These are phyloP conservation scores for Tulasnella sp. DNA, from an alignment of 768 basidiomycete genomes.

Conservation along the genomic window DNA sequence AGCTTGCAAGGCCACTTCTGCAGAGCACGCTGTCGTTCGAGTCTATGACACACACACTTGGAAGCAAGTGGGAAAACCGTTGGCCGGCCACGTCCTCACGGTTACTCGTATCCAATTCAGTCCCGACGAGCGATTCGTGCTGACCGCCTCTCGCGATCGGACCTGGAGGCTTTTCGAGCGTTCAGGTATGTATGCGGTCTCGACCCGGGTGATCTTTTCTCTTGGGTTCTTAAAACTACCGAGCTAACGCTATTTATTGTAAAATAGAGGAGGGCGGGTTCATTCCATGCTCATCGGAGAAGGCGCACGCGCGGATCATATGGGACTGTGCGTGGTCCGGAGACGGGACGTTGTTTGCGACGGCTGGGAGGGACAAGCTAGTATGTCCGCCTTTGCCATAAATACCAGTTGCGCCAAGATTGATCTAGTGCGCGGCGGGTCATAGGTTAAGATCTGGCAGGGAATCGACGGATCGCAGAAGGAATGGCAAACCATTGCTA, in stretches of 20 bases:
- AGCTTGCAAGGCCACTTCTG: constrained; percentile 76
- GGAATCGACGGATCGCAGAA: constrained; percentile 25
- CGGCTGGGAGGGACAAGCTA: constrained; percentile 91
- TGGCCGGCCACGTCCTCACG: constrained; percentile 79
- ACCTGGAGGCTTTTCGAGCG: constrained; percentile 75
- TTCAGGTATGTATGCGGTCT: constrained; percentile 34
- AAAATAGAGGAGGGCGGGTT: constrained; percentile 36
- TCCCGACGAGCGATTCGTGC: constrained; percentile 62
- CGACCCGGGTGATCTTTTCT: constrained; percentile 17
- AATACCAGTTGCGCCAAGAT: not conserved
- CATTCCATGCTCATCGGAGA: constrained; percentile 53
- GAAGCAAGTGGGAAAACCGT: constrained; percentile 56
- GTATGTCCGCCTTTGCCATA: constrained; percentile 33
- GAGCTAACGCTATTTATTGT: not conserved
- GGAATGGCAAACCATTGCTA: constrained; percentile 48
- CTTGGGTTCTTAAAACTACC: constrained; percentile 1
- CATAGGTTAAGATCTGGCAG: constrained; percentile 78
- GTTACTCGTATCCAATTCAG: constrained; percentile 88
- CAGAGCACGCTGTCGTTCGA: constrained; percentile 84
- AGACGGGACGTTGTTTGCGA: constrained; percentile 64
- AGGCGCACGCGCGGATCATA: constrained; percentile 84
- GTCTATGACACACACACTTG: constrained; percentile 65
- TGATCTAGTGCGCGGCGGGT: not conserved
- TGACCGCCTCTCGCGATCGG: constrained; percentile 86
- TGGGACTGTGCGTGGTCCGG: constrained; percentile 94